These are phyloP conservation scores for Batkoa obscura DNA, from an alignment of 371 early-diverging fungal genomes.

Conservation along the genomic window DNA sequence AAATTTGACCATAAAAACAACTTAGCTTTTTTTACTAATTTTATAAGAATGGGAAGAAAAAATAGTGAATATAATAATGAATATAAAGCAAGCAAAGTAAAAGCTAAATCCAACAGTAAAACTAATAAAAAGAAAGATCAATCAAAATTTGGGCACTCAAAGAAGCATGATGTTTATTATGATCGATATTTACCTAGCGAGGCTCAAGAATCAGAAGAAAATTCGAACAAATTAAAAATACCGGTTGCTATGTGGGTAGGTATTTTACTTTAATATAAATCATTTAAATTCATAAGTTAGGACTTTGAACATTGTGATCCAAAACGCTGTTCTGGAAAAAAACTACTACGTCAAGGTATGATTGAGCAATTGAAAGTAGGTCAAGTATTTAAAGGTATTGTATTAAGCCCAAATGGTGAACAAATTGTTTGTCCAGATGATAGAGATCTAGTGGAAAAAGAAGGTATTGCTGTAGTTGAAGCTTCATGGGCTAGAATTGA, in stretches of 20 bases:
- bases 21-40: too few species aligned
- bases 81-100: too few species aligned
- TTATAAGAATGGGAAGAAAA: too few species aligned
- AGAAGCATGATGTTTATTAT: too few species aligned
- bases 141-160: too few species aligned
- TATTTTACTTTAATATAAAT: constrained; percentile 1
- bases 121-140: too few species aligned
- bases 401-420: constrained; percentile 82
- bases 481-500: constrained; percentile 97
- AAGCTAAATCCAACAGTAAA: too few species aligned
- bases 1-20: too few species aligned
- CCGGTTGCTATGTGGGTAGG: constrained; percentile 66
- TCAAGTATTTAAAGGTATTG: constrained; percentile 83
- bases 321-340: constrained; percentile 94
- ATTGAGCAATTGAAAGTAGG: constrained; percentile 63
- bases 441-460: constrained; percentile 49
- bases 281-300: constrained; percentile 12
- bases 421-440: constrained; percentile 87
- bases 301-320: constrained; percentile 99
- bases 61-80: too few species aligned
- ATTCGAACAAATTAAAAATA: constrained; percentile 28
- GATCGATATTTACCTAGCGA: neutral
- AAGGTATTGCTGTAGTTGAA: constrained; percentile 93
- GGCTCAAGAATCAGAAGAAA: constrained; percentile 11
- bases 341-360: constrained; percentile 66